These are phyloP conservation scores for Odonthalia washingtoniensis DNA, from an alignment of 31 red algal species.

Conservation along the genomic window DNA sequence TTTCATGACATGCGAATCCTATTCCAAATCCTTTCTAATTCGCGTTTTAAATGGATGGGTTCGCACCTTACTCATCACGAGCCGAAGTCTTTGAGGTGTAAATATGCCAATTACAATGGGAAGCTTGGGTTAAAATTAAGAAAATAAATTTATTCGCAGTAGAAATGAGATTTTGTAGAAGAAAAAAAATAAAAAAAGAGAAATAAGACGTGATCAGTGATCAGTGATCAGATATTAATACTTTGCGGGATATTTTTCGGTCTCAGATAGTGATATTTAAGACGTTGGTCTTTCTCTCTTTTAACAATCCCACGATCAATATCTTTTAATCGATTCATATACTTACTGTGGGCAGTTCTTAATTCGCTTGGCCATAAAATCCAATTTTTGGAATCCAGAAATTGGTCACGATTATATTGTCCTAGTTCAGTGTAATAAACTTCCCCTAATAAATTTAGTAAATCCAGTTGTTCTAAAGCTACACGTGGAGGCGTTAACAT, in stretches of 20 bases:
- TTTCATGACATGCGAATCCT: too few relatives aligned
- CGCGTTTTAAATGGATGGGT: too few relatives aligned
- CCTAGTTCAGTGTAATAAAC: constrained; percentile 48
- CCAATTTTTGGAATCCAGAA: background rate
- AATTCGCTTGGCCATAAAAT: background rate
- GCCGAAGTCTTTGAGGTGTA: too few relatives aligned
- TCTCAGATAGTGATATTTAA: constrained; percentile 52
- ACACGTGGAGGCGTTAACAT: constrained; percentile 20
- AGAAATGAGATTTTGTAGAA: too few relatives aligned
- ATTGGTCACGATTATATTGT: constrained; percentile 19
- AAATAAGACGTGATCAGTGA: too few relatives aligned
- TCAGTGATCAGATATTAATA: constrained; percentile 54
- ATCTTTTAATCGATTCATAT: background rate
- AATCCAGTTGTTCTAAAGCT: constrained; percentile 42
- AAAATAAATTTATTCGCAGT: too few relatives aligned
- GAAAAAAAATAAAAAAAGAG: too few relatives aligned
- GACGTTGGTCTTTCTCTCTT: constrained; percentile 6
- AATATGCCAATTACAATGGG: too few relatives aligned
- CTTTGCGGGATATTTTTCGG: constrained; percentile 49
- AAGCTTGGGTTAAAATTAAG: too few relatives aligned
- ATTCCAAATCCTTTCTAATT: too few relatives aligned
- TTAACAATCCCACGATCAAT: constrained; percentile 37
- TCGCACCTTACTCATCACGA: too few relatives aligned
- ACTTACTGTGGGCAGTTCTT: background rate
- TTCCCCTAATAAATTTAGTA: constrained; percentile 29